A percentile compares a stretch with the other conserved stretches of the same genome.
Evolutionary conservation across 352 stramenopile genomes (phyloP).

Genomic region (Pythium angustatum): DNA sequence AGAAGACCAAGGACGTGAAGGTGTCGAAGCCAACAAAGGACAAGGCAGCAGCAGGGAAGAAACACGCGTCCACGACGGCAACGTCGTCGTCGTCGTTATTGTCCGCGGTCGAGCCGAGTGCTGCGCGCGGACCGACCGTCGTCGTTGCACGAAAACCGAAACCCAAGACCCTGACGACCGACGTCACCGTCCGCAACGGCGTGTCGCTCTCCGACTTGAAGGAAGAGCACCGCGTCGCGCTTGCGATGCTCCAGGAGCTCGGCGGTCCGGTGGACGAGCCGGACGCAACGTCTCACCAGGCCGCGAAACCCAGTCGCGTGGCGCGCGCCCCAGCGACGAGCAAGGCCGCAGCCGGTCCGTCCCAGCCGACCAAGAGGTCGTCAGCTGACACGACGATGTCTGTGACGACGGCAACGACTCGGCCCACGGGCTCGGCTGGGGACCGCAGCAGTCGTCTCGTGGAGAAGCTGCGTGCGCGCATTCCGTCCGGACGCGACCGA

Average conservation of each 20-base stretch:
- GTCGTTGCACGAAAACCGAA: background rate
- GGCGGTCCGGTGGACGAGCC: conserved; percentile 47
- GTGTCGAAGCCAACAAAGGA: background rate
- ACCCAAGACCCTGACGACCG: conserved; percentile 17
- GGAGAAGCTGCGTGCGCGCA: conserved; percentile 47
- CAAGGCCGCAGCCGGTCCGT: too few relatives aligned
- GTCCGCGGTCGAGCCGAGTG: too few relatives aligned
- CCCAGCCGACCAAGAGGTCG: background rate
- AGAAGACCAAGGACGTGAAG: background rate
- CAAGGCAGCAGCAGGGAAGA: background rate
- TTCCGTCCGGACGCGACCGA: conserved; percentile 43
- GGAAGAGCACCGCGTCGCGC: conserved; percentile 68
- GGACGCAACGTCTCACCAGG: background rate
- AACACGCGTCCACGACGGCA: background rate
- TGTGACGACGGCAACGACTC: background rate
- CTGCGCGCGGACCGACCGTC: background rate
- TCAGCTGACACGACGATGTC: too few relatives aligned
- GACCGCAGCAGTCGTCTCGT: conserved; percentile 43
- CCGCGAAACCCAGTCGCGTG: conserved; percentile 4
- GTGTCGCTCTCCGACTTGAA: conserved; percentile 74
- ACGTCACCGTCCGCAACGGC: conserved; percentile 43
- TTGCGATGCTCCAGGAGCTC: conserved; percentile 73
- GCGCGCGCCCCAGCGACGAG: background rate
- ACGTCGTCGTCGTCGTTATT: too few relatives aligned
- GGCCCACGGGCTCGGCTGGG: conserved; percentile 8